Evolutionary conservation across 2,329 filamentous ascomycete species (phyloP).

Genomic region (Paecilomyces sp.): DNA sequence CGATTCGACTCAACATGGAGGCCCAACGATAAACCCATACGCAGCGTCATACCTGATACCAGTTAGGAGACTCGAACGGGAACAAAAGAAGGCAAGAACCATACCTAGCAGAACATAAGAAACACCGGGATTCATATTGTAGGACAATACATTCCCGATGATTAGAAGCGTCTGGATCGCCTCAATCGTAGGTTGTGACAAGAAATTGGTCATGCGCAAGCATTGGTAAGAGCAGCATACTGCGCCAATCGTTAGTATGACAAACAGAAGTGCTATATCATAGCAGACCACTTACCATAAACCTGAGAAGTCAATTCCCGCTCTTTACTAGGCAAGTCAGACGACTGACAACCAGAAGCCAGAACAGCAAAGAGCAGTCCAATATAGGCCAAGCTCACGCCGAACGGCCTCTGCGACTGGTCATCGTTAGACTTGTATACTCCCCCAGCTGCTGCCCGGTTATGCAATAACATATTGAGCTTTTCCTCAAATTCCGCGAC

Average conservation of each 20-base stretch:
- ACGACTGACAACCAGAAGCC: slow-evolving; percentile 57
- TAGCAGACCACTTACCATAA: slow-evolving; percentile 40
- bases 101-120: slow-evolving; percentile 53
- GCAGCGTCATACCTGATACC: slow-evolving; percentile 47
- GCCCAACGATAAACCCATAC: slow-evolving; percentile 54
- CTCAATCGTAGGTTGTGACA: slow-evolving; percentile 55
- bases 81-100: slow-evolving; percentile 4
- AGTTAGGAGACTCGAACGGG: neutral
- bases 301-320: slow-evolving; percentile 58
- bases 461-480: slow-evolving; percentile 47
- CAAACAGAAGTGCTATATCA: neutral
- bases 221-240: slow-evolving; percentile 61
- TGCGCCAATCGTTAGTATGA: slow-evolving; percentile 22
- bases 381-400: slow-evolving; percentile 52
- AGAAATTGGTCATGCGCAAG: slow-evolving; percentile 56
- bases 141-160: slow-evolving; percentile 55
- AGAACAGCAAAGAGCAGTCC: slow-evolving; percentile 55
- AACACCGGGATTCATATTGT: slow-evolving; percentile 59
- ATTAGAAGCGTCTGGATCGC: slow-evolving; percentile 56
- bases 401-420: slow-evolving; percentile 50
- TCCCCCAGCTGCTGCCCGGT: slow-evolving; percentile 38
- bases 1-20: slow-evolving; percentile 53
- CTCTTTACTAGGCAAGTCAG: slow-evolving; percentile 50
- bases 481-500: slow-evolving; percentile 48
- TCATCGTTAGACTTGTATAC: slow-evolving; percentile 30